Evolutionary conservation across 2,329 filamentous ascomycete species (phyloP).

Genomic region (Hypoxylon sp.): DNA sequence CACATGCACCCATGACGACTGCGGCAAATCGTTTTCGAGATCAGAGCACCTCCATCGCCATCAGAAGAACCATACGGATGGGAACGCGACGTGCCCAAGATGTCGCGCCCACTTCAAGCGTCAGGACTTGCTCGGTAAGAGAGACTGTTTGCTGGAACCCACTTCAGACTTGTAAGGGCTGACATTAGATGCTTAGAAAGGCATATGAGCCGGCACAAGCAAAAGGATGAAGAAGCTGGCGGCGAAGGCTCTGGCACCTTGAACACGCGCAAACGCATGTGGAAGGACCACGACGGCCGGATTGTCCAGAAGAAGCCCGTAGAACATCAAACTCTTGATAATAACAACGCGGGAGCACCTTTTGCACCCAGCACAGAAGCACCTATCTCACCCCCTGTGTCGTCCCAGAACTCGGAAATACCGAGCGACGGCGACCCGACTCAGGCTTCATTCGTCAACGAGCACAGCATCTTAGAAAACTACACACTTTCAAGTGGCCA

Average conservation of each 20-base stretch:
- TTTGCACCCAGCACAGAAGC: constrained; percentile 15
- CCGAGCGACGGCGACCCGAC: constrained; percentile 19
- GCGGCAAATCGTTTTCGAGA: constrained; percentile 62
- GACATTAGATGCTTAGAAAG: constrained; percentile 54
- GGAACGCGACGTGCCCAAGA: constrained; percentile 63
- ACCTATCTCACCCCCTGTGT: constrained; percentile 29
- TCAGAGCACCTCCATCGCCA: constrained; percentile 67
- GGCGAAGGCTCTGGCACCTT: constrained; percentile 58
- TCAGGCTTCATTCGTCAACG: constrained; percentile 10
- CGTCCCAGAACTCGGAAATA: constrained; percentile 27
- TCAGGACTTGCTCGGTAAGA: constrained; percentile 64
- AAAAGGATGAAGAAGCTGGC: constrained; percentile 64
- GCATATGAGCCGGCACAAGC: constrained; percentile 62
- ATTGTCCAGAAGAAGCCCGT: constrained; percentile 56
- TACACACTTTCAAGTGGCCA: constrained; percentile 19
- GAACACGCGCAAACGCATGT: constrained; percentile 63
- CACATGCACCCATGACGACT: constrained; percentile 54
- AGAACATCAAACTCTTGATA: constrained; percentile 11
- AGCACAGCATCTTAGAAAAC: constrained; percentile 11
- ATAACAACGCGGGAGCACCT: not conserved
- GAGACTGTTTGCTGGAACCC: not conserved
- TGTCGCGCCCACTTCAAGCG: constrained; percentile 69
- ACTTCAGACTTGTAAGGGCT: constrained; percentile 19
- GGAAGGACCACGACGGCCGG: constrained; percentile 61
- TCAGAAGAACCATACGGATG: constrained; percentile 62